Percentiles rank a stretch among this genome's conserved stretches.
phyloP scores from a whole-genome alignment of 805 yeast species.

The Debaryomyces maramus region DNA sequence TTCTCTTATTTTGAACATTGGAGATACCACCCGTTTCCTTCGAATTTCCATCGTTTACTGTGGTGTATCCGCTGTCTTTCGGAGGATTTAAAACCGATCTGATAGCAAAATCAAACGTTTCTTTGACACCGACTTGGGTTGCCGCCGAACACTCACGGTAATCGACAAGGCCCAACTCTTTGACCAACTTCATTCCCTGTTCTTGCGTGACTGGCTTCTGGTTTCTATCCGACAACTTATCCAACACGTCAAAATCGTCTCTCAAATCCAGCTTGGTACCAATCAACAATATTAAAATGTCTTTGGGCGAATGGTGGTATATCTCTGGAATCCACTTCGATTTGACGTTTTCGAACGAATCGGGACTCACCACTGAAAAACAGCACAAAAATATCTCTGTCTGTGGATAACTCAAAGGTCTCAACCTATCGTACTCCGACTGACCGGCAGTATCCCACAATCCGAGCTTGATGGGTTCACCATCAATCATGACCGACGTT shows the following conservation, averaged over 20 bases:
- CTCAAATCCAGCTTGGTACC: constrained; percentile 90
- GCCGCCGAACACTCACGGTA: constrained; percentile 91
- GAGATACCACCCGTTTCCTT: constrained; percentile 7
- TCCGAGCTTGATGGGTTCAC: constrained; percentile 79
- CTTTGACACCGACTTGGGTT: constrained; percentile 81
- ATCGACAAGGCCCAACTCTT: constrained; percentile 67
- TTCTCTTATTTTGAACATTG: constrained; percentile 20
- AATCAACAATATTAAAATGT: constrained; percentile 65
- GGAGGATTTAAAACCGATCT: constrained; percentile 63
- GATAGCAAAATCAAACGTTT: constrained; percentile 81
- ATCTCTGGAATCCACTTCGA: constrained; percentile 82
- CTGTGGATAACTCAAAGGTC: constrained; percentile 90
- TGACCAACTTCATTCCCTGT: constrained; percentile 68
- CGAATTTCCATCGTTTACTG: constrained; percentile 1
- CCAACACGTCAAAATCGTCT: constrained; percentile 75
- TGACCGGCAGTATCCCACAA: constrained; percentile 98
- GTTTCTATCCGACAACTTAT: constrained; percentile 62
- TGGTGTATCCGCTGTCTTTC: constrained; percentile 10
- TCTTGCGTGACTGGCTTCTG: constrained; percentile 58
- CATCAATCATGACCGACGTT: constrained; percentile 79
- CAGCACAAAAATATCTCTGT: constrained; percentile 86
- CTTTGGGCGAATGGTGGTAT: constrained; percentile 75
- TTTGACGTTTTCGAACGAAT: constrained; percentile 76
- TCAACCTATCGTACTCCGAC: constrained; percentile 82
- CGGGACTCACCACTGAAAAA: constrained; percentile 79